These are phyloP conservation scores for Nelumbo lutea DNA, from an alignment of 164 flowering plant species.

Conservation along the genomic window DNA sequence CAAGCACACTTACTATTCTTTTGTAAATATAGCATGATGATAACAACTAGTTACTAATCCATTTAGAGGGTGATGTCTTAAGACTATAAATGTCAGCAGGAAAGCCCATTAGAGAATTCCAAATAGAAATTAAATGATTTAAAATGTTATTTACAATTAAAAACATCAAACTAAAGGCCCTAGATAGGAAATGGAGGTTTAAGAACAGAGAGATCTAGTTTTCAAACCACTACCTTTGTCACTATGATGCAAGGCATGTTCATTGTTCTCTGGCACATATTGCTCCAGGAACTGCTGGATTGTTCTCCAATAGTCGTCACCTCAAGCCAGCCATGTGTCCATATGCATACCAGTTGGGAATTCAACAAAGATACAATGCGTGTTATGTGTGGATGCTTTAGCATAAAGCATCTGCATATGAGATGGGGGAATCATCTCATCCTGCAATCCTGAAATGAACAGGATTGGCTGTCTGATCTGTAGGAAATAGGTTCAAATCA, in stretches of 20 bases:
- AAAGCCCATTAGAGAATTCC: too few species aligned
- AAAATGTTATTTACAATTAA: too few species aligned
- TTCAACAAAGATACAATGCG: constrained; percentile 57
- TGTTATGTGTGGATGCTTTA: constrained; percentile 74
- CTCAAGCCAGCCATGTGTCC: constrained; percentile 97
- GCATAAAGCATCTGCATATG: constrained; percentile 92
- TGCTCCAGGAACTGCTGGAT: constrained; percentile 61
- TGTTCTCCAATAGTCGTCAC: constrained; percentile 87
- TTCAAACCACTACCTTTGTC: constrained; percentile 34
- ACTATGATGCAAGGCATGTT: constrained; percentile 22
- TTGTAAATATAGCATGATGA: too few species aligned
- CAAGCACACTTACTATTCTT: too few species aligned
- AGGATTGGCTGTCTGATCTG: constrained; percentile 91
- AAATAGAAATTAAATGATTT: too few species aligned
- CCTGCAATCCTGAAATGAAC: constrained; percentile 89
- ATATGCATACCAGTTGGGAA: constrained; percentile 96
- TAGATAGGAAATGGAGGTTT: too few species aligned
- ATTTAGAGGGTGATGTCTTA: too few species aligned
- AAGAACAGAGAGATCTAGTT: too few species aligned
- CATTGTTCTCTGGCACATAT: constrained; percentile 43
- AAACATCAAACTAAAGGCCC: too few species aligned
- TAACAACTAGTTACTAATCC: too few species aligned
- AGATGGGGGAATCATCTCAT: constrained; percentile 95
- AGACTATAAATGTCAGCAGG: too few species aligned
- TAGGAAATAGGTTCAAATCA: constrained; percentile 9